Base-by-base conservation (phyloP, 805 yeast genomes). In the Spathaspora girioi region DNA sequence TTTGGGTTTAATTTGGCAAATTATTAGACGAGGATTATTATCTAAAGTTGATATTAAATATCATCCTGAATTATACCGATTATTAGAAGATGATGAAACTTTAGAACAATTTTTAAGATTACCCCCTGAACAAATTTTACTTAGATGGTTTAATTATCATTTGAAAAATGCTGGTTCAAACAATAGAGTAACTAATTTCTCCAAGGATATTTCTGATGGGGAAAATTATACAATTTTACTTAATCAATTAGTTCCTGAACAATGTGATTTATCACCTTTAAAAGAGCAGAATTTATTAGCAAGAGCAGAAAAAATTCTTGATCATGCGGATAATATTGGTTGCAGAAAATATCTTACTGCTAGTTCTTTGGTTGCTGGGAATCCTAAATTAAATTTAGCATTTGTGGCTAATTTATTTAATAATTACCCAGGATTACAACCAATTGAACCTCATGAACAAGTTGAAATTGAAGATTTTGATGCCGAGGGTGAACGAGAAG, bases 401-500 rank as follows among this genome's bases (percentile, higher is more conserved):
- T 94, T 94, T 68, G 97, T 94, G 53, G 99, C 99, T 43, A 96
- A 94, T 67, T 77, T 94, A 66, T 94, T 94, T 79, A 94, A 94
- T 75, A 93, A 97, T 6, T 84, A 89, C 66, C 99, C 99, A 46
- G 98, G 99, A 47, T 80, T 94, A 57, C 98, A 92, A 54, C 98
- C 98, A 52, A 81, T 93, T 57, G 96, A 89, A 64, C 98, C 92
- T 71, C 78, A 75, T 52, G 97, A 93, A 68, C 87, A 84, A 61
- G 89, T 94, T 27, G 98, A 92, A 66, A 89, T 94, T 60, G 99
- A 94, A 75, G 98, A 90, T 59, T 94, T 94, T 64, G 99, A 94
- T 67, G 99, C 99, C 23, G 99, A 94, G 73, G 99, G 99, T 56
- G 99, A 94, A 74, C 88, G 99, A 74, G 99, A 94, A 75, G 99